Percentiles rank a stretch among this genome's conserved stretches.
phyloP scores from a whole-genome alignment of 1,284 basidiomycete species.

The Ustilago tritici region DNA sequence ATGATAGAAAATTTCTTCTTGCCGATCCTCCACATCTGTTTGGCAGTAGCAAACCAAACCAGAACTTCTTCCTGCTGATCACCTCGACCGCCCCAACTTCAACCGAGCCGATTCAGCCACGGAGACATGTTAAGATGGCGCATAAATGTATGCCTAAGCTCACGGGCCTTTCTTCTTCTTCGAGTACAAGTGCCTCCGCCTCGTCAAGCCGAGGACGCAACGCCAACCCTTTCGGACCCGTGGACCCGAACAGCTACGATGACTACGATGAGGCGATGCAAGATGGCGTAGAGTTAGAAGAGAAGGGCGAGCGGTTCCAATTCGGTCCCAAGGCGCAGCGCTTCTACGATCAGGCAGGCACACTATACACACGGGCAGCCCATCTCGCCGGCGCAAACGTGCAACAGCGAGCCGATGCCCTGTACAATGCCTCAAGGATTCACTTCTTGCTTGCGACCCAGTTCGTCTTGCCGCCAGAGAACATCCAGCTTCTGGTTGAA shows the following conservation, averaged over 20 bases:
- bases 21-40: conserved; percentile 4
- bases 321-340: conserved; percentile 53
- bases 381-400: conserved; percentile 19
- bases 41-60: neutral
- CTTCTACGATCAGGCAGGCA: conserved; percentile 46
- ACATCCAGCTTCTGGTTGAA: conserved; percentile 26
- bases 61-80: neutral
- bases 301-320: conserved; percentile 57
- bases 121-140: conserved; percentile 14
- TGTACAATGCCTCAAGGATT: conserved; percentile 49
- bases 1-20: neutral
- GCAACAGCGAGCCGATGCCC: conserved; percentile 29
- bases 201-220: conserved; percentile 16
- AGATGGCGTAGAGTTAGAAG: conserved; percentile 56
- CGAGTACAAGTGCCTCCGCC: neutral
- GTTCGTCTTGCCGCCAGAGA: conserved; percentile 47
- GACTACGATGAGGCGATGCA: conserved; percentile 57
- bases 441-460: conserved; percentile 52
- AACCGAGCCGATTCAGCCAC: neutral
- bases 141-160: conserved; percentile 43
- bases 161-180: conserved; percentile 24
- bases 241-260: conserved; percentile 37
- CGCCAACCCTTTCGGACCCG: conserved; percentile 26
- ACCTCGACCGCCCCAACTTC: neutral
- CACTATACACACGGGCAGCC: conserved; percentile 36